Evolutionary conservation across 2,329 filamentous ascomycete genomes (phyloP), one percentile per base, ranked within the genome.

Genomic region (Venturia asperata): DNA sequence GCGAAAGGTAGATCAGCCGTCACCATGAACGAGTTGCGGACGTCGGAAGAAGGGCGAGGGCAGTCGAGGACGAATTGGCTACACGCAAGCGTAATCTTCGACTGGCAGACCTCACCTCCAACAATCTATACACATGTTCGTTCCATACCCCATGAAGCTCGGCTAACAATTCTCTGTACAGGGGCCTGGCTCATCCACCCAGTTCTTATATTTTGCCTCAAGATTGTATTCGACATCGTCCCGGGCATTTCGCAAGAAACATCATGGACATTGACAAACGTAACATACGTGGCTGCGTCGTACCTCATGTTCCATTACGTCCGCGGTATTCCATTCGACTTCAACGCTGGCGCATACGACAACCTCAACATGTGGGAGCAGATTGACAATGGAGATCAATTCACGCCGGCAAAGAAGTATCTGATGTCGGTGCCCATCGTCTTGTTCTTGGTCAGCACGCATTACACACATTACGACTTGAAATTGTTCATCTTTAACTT

Each of bases 361-460:
- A 97, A 99, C 77, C 84, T 99, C 74, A 99, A 97, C 81, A 97
- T 99, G 94, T 99, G 94, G 94, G 94, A 99, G 81, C 94, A 99
- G 80, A 99, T 99, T 76, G 94, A 99, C 81, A 95, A 97, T 73
- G 94, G 94, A 60, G 94, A 94, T 71, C 94, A 99, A 77, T 99
- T 97, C 80, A 99, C 94, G 0, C 94, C 94, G 4, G 91, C 94
- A 70, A 99, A 99, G 83, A 99, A 99, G 78, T 99, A 99, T 74
- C 82, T 99, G 67, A 87, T 97, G 71, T 91, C 89, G 72, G 93
- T 97, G 42, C 94, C 94, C 47, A 96, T 99, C 72, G 84, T 92
- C 69, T 84, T 99, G 68, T 99, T 99, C 77, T 84, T 99, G 65
- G 82, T 97, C 72, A 97, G 93, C 83, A 99, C 94, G 30, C 94